phyloP scores from a whole-genome alignment of 192 early-diverging fungal genomes.

The Martensiomyces pterosporus region DNA sequence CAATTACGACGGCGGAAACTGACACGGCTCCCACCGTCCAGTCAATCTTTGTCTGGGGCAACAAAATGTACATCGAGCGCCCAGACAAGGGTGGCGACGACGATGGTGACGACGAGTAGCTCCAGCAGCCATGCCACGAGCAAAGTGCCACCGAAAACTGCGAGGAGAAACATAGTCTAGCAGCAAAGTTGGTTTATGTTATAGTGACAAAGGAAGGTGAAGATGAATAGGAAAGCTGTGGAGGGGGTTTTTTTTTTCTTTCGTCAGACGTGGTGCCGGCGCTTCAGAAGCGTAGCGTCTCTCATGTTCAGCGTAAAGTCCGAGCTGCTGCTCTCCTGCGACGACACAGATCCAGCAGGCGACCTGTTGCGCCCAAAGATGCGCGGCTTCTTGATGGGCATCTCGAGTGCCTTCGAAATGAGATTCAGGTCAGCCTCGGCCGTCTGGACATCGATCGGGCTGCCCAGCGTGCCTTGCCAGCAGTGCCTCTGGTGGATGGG shows the following conservation, averaged over 20 bases:
- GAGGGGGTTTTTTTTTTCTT: conserved; percentile 2
- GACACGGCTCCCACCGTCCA: conserved; percentile 1
- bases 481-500: conserved; percentile 50
- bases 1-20: conserved; percentile 11
- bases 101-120: too few relatives aligned
- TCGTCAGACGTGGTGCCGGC: conserved; percentile 11
- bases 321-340: conserved; percentile 3
- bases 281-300: conserved; percentile 46
- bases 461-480: conserved; percentile 51
- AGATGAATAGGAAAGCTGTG: too few relatives aligned
- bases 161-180: too few relatives aligned
- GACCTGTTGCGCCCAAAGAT: conserved; percentile 20
- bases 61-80: conserved; percentile 38
- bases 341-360: conserved; percentile 5
- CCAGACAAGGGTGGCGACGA: conserved; percentile 20
- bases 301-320: conserved; percentile 50
- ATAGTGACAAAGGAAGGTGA: too few relatives aligned
- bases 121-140: too few relatives aligned
- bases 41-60: conserved; percentile 46
- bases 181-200: too few relatives aligned
- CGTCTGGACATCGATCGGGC: conserved; percentile 45
- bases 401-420: conserved; percentile 43
- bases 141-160: too few relatives aligned
- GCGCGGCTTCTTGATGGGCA: conserved; percentile 45
- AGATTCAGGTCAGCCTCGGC: conserved; percentile 46